phyloP scores from a whole-genome alignment of 768 basidiomycete species.

The Coprinellus aureogranulatus region DNA sequence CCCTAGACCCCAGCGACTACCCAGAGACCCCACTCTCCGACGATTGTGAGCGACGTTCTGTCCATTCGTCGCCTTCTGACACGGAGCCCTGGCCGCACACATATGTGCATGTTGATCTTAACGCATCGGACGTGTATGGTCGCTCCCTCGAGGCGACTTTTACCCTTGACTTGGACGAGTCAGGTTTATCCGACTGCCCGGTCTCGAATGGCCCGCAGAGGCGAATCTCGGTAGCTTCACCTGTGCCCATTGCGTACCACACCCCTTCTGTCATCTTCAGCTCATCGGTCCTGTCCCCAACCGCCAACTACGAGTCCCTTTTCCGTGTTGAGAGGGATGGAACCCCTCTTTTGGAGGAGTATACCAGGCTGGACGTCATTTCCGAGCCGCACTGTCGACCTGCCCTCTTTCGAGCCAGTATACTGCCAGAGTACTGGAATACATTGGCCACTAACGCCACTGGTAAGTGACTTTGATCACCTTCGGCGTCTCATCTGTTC shows the following conservation, averaged over 20 bases:
- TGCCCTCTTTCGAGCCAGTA: slow-evolving; percentile 10
- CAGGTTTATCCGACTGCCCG: slow-evolving; percentile 13
- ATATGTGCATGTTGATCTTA: slow-evolving; percentile 14
- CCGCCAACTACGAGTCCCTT: slow-evolving; percentile 12
- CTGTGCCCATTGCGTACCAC: slow-evolving; percentile 11
- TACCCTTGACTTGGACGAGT: slow-evolving; percentile 26
- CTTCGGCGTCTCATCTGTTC: neutral
- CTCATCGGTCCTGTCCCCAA: slow-evolving; percentile 12
- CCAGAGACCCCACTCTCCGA: slow-evolving; percentile 7
- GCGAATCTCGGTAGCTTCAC: slow-evolving; percentile 9
- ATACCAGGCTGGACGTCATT: slow-evolving; percentile 3
- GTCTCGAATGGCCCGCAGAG: slow-evolving; percentile 13
- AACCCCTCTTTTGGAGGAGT: slow-evolving; percentile 11
- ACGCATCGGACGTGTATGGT: slow-evolving; percentile 10
- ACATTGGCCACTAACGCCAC: slow-evolving; percentile 11
- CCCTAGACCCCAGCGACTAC: slow-evolving; percentile 6
- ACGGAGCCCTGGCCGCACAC: slow-evolving; percentile 8
- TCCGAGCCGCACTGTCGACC: slow-evolving; percentile 4
- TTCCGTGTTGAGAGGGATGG: slow-evolving; percentile 14
- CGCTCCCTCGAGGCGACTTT: slow-evolving; percentile 8
- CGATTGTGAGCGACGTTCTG: neutral
- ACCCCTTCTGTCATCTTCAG: slow-evolving; percentile 19
- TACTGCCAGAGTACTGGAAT: slow-evolving; percentile 20
- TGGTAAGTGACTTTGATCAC: slow-evolving; percentile 7
- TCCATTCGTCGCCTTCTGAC: neutral